A percentile compares a stretch with the other conserved stretches of the same genome.
Evolutionary conservation across 208 protist species (phyloP).

Genomic region (Leishmania amazonensis): DNA sequence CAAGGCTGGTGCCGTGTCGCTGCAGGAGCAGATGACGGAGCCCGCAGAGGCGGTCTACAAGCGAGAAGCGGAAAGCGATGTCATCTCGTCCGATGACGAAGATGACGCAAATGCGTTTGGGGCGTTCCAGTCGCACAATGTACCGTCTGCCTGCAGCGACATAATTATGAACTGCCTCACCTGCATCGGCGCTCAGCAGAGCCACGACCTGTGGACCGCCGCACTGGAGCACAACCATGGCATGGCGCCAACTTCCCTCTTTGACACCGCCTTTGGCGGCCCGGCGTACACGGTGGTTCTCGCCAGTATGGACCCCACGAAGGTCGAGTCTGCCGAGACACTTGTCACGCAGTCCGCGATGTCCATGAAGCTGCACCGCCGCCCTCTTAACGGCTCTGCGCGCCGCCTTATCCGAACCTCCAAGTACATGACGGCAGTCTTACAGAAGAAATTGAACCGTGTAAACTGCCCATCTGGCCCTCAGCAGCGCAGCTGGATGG

Average conservation of each 20-base stretch:
- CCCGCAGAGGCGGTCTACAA: conserved; percentile 4
- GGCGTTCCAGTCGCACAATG: conserved; percentile 27
- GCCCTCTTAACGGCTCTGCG: conserved; percentile 32
- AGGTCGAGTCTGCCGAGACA: conserved; percentile 12
- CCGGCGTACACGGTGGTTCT: conserved; percentile 32
- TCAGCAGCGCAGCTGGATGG: conserved; percentile 19
- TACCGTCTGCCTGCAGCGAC: conserved; percentile 15
- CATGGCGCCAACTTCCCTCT: conserved; percentile 10
- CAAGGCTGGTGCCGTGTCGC: conserved; percentile 32
- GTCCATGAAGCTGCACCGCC: conserved; percentile 19
- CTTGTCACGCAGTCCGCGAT: conserved; percentile 25
- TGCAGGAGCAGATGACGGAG: conserved; percentile 19
- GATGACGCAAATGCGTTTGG: conserved; percentile 15
- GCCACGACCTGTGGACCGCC: conserved; percentile 13
- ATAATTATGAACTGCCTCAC: conserved; percentile 26
- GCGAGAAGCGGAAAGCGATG: neutral
- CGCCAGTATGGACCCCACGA: conserved; percentile 28
- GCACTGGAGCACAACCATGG: conserved; percentile 20
- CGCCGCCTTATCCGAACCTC: conserved; percentile 18
- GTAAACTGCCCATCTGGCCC: neutral
- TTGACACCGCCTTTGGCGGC: conserved; percentile 25
- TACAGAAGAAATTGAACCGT: conserved; percentile 12
- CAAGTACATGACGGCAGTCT: conserved; percentile 12
- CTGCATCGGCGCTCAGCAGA: conserved; percentile 26
- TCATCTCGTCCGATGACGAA: conserved; percentile 27